Conservation (phyloP, 1,284 basidiomycete genomes). For the Ganoderma meredithae region DNA sequence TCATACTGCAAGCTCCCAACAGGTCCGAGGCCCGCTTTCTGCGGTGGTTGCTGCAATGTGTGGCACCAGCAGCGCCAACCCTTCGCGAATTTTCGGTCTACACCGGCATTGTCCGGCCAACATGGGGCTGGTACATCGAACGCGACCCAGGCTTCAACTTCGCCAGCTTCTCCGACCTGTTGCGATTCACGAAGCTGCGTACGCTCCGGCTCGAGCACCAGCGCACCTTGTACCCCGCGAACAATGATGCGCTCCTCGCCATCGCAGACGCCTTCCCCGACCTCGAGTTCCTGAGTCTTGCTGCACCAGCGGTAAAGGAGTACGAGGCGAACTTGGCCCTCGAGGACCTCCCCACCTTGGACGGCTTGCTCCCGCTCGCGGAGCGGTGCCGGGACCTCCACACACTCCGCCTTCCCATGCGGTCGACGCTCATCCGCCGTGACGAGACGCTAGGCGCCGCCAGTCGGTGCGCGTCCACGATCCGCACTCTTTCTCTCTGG, state of each 20-base stretch:
- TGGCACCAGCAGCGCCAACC: neutral
- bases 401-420: neutral
- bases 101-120: neutral
- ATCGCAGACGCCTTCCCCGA: conserved; percentile 1
- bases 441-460: neutral
- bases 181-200: neutral
- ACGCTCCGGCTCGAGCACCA: conserved; percentile 1
- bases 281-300: conserved; percentile 6
- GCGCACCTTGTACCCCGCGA: no score
- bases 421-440: neutral
- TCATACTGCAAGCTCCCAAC: neutral
- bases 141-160: neutral
- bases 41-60: neutral
- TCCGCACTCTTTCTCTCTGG: conserved; percentile 7
- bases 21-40: neutral
- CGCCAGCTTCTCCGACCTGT: neutral
- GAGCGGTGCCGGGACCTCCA: neutral
- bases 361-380: conserved; percentile 1
- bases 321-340: neutral
- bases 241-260: neutral
- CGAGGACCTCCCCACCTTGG: neutral
- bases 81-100: neutral
- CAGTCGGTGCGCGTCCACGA: neutral
- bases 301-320: neutral
- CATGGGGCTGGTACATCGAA: neutral